phyloP scores from a whole-genome alignment of 768 basidiomycete species.

The Russula emetica region DNA sequence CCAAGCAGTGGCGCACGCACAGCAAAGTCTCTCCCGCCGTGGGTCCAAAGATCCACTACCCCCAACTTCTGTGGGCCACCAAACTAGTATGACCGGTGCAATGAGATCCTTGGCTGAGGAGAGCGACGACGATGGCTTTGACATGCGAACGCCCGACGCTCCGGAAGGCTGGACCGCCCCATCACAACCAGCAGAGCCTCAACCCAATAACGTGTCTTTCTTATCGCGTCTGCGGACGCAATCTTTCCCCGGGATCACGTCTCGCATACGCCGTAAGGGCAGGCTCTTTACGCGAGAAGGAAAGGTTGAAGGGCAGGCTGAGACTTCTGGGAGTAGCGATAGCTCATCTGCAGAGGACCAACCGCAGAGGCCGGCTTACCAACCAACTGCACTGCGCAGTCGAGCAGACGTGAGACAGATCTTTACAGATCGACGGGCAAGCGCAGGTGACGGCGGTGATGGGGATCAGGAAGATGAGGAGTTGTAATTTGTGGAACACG shows the following conservation, averaged over 20 bases:
- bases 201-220: slow-evolving; percentile 15
- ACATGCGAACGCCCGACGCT: slow-evolving; percentile 15
- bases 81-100: slow-evolving; percentile 18
- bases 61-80: slow-evolving; percentile 4
- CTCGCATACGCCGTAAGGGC: slow-evolving; percentile 12
- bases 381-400: slow-evolving; percentile 9
- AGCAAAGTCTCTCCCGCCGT: slow-evolving; percentile 36
- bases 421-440: slow-evolving; percentile 9
- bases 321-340: slow-evolving; percentile 24
- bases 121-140: slow-evolving; percentile 29
- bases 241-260: slow-evolving; percentile 25
- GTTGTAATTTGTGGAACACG: slow-evolving; percentile 8
- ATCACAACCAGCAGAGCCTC: neutral
- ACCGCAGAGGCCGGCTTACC: slow-evolving; percentile 1
- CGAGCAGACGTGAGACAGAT: slow-evolving; percentile 23
- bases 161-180: slow-evolving; percentile 18
- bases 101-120: slow-evolving; percentile 11
- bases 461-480: slow-evolving; percentile 23
- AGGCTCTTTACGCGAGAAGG: slow-evolving; percentile 9
- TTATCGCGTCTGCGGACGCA: slow-evolving; percentile 26
- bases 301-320: slow-evolving; percentile 1
- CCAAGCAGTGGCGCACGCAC: slow-evolving; percentile 56
- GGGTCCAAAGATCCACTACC: slow-evolving; percentile 11
- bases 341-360: slow-evolving; percentile 23
- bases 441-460: slow-evolving; percentile 5